Evolutionary conservation across 176 grass and related monocot species (phyloP).

Genomic region (Hordeum marinum): DNA sequence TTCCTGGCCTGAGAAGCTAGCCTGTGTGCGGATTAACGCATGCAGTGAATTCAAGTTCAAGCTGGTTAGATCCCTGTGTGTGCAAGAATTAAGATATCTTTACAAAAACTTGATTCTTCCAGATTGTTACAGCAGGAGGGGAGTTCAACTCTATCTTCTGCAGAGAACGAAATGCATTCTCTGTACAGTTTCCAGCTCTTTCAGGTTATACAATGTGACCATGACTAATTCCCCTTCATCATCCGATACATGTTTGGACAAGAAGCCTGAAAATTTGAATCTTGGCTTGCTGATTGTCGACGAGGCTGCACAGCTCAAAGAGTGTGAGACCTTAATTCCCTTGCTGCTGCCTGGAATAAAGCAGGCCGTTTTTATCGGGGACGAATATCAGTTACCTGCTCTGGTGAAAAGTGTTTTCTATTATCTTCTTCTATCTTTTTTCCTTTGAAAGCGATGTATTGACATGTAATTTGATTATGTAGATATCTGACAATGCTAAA

Average conservation of each 20-base stretch:
- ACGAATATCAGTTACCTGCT: slow-evolving; percentile 53
- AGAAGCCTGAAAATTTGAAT: background rate
- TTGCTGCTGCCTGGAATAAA: slow-evolving; percentile 31
- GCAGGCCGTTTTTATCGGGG: slow-evolving; percentile 53
- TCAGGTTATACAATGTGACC: slow-evolving; percentile 6
- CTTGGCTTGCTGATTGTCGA: slow-evolving; percentile 42
- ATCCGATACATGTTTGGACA: background rate
- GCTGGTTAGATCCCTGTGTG: slow-evolving; percentile 22
- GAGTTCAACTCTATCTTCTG: background rate
- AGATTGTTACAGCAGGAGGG: background rate
- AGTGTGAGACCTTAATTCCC: slow-evolving; percentile 63
- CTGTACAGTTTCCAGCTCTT: slow-evolving; percentile 35
- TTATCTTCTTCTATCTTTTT: background rate
- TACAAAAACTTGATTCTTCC: slow-evolving; percentile 1
- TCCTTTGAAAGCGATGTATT: background rate
- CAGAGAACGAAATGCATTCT: slow-evolving; percentile 7
- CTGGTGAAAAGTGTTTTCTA: slow-evolving; percentile 41
- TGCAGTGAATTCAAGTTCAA: slow-evolving; percentile 22
- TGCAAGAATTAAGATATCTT: background rate
- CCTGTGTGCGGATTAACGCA: background rate
- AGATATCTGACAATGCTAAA: slow-evolving; percentile 42
- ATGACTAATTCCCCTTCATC: background rate
- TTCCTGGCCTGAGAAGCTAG: background rate
- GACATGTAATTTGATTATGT: background rate
- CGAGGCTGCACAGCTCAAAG: slow-evolving; percentile 69